Evolutionary conservation across 345 rosid genomes (phyloP).

Genomic region (Arabidopsis suecica): DNA sequence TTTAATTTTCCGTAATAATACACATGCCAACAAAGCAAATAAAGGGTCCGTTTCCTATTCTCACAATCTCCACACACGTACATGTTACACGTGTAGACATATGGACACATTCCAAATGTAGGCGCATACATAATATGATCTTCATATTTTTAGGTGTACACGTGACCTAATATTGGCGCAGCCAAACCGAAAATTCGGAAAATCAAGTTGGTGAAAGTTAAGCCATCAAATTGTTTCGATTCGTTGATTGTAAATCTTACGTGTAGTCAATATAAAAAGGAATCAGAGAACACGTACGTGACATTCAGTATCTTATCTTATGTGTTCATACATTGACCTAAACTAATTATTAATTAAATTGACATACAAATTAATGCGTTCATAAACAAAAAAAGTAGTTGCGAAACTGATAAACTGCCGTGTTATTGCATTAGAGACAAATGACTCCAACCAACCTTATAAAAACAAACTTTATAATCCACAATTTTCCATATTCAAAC

Average conservation of each 20-base stretch:
- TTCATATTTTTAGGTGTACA: conserved; percentile 34
- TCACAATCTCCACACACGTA: neutral
- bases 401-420: conserved; percentile 72
- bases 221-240: conserved; percentile 59
- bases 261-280: neutral
- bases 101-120: conserved; percentile 1
- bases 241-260: conserved; percentile 27
- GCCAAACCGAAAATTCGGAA: conserved; percentile 32
- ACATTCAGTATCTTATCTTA: neutral
- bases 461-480: conserved; percentile 23
- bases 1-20: neutral
- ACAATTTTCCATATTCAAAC: conserved; percentile 30
- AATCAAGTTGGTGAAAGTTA: conserved; percentile 60
- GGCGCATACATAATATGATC: neutral
- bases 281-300: neutral
- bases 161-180: conserved; percentile 46
- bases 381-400: conserved; percentile 51
- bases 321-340: too few species aligned
- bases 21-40: neutral
- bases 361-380: neutral
- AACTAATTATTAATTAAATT: too few species aligned
- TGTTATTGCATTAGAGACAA: conserved; percentile 42
- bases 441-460: conserved; percentile 59
- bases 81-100: neutral
- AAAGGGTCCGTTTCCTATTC: neutral